Evolutionary conservation across 768 basidiomycete species (phyloP), one percentile per base, ranked within the genome.

Genomic region (Lactifluus subvellereus): DNA sequence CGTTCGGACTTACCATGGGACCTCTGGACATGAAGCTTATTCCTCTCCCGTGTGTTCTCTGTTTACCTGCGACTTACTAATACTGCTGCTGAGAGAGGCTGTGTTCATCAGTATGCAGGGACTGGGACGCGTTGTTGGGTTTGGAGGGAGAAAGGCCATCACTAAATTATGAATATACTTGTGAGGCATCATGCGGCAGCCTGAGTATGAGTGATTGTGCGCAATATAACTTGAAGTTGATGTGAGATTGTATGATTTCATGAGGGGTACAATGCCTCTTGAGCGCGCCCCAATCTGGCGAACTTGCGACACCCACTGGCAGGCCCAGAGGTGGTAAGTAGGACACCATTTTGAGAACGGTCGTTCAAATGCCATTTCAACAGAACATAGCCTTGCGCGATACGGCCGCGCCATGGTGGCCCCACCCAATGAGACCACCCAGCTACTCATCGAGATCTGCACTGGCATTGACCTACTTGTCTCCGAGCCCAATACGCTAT

Each of bases 371-470:
- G 38, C 40, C 22, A 1, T 63, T 27, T 16, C 61, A 91, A 90
- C 93, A 0, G 91, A 94, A 73, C 88, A 82, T 50, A 92, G 93
- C 70, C 76, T 98, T 16, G 86, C 90, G 6, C 79, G 90, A 47
- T 97, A 98, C 71, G 96, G 95, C 2, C 85, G 90, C 6, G 88
- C 88, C 0, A 81, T 99, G 77, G 80, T 99, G 0, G 85, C 83
- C 50, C 81, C 94, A 5, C 94, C 96, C 0, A 82, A 87, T 61
- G 92, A 93, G 70, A 95, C 95, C 0, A 98, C 96, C 0, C 84
- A 89, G 59, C 80, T 99, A 0, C 81, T 98, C 6, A 92, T 96
- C 56, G 95, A 98, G 67, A 79, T 98, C 0, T 98, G 96, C 71
- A 91, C 93, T 0, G 86, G 84, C 13, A 73, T 77, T 1, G 79